Base-by-base conservation (phyloP, 1,139 yeast species). In the Saccharomyces hybrid region DNA sequence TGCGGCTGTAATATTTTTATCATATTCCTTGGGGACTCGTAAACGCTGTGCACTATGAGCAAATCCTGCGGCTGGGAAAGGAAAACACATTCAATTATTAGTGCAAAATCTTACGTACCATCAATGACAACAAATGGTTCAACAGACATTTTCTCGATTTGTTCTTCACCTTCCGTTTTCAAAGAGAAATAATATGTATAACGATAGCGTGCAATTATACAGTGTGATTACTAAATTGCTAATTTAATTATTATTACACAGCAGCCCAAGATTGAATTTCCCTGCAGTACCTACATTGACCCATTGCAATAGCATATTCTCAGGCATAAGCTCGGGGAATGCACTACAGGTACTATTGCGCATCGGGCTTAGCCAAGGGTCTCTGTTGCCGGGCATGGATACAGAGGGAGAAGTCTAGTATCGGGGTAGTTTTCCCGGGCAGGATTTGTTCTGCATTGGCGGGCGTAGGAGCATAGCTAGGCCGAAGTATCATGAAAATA, bases 101-200 rank as follows among this genome's bases (percentile, higher is more conserved):
- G 4, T 5, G 20, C 9, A 11, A 47, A 34, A 26, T 23, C 32
- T 13, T 51, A 77, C 82, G 71, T 78, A 78, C 95, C 96, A 81
- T 88, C 96, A 83, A 88, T 85, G 78, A 89, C 96, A 82, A 89
- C 88, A 82, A 89, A 96, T 80, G 95, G 91, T 82, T 88, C 93
- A 77, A 83, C 87, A 81, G 93, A 86, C 96, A 88, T 88, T 74
- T 76, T 66, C 73, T 75, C 63, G 63, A 55, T 58, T 55, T 55
- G 55, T 55, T 55, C 55, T 57, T 52, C 51, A 53, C 44, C 44
- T 16, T 38, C 13, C 9, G 25, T 38, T 25, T 38, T 38, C 44
- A 38, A 38, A 14, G 14, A 34, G 16, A 14, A 14, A 8, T 14
- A 34, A 31, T 3, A 4, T 3, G 11, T 34, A 9, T 11, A 29